Evolutionary conservation across 2,329 filamentous ascomycete species (phyloP).

Genomic region (Paracorniculantispora psalliotae): DNA sequence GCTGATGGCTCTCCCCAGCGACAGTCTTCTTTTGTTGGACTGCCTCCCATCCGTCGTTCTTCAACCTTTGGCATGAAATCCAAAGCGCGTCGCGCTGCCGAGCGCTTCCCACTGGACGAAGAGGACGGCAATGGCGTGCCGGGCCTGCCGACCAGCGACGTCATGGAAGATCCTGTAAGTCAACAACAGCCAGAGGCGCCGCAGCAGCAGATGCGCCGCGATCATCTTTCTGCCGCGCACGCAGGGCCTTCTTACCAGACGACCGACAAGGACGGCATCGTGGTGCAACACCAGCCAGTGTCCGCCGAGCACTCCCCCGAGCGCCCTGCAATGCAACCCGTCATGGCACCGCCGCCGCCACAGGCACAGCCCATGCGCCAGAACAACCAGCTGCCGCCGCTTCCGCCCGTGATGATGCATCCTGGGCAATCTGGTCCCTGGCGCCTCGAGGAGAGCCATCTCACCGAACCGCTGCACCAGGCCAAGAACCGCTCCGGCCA

Average conservation of each 20-base stretch:
- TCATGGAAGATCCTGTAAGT: background rate
- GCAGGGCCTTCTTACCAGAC: background rate
- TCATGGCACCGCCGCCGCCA: background rate
- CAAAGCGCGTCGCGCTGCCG: conserved; percentile 30
- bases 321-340: background rate
- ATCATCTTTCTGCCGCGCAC: background rate
- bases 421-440: conserved; percentile 37
- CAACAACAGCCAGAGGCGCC: background rate
- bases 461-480: conserved; percentile 43
- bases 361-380: background rate
- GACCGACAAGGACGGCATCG: background rate
- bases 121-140: conserved; percentile 19
- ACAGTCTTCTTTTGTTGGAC: conserved; percentile 48
- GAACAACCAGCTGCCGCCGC: too few relatives aligned
- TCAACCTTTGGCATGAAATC: conserved; percentile 49
- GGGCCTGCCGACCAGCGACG: background rate
- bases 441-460: conserved; percentile 51
- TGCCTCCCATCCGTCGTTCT: conserved; percentile 54
- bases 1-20: conserved; percentile 32
- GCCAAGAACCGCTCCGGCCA: conserved; percentile 31
- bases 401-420: conserved; percentile 18
- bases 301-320: background rate
- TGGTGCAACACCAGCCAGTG: background rate
- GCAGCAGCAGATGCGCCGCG: background rate
- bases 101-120: conserved; percentile 29